Conservation (phyloP, 768 basidiomycete genomes). For the Pulveroboletus frians region DNA sequence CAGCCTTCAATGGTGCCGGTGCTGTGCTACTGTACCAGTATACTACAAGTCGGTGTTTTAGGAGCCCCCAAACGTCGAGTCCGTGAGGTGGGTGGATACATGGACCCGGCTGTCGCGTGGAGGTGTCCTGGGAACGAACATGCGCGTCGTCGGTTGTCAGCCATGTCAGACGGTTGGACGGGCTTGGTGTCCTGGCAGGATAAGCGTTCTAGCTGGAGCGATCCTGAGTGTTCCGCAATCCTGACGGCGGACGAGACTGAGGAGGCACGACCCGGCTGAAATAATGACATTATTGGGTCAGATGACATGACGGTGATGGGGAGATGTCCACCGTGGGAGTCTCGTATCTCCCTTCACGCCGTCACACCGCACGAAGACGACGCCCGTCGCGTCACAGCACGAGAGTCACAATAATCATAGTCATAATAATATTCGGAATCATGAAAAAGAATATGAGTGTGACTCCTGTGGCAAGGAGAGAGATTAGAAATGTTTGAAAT, state of each 20-base stretch:
- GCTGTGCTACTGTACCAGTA: neutral
- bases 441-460: neutral
- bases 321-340: neutral
- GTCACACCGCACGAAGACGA: neutral
- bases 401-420: neutral
- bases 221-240: neutral
- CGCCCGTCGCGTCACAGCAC: neutral
- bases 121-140: neutral
- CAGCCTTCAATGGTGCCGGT: neutral
- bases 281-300: neutral
- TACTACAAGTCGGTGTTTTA: too few species aligned
- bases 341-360: neutral
- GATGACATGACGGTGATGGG: neutral
- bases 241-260: too few species aligned
- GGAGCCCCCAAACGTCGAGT: too few species aligned
- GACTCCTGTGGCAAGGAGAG: neutral
- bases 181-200: neutral
- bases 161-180: neutral
- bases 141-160: conserved; percentile 13
- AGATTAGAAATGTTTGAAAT: conserved; percentile 15
- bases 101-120: neutral
- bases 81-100: neutral
- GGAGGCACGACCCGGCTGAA: too few species aligned
- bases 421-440: too few species aligned
- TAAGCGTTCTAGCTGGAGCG: too few species aligned